Conservation (phyloP, 768 basidiomycete species). For the Auriculariales sp. region DNA sequence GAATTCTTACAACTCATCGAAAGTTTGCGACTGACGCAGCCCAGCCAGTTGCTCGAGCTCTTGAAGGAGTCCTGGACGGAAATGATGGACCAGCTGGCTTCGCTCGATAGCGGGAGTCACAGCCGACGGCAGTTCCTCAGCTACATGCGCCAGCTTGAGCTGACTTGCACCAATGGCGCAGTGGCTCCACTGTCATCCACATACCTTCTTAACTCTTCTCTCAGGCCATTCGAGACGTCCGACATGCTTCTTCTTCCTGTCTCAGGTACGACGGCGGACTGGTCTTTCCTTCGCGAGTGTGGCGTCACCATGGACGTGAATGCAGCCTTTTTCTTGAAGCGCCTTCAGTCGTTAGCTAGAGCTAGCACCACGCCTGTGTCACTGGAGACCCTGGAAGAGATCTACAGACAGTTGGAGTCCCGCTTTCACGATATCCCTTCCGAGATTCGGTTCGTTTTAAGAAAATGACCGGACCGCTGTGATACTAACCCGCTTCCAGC, state of each 20-base stretch:
- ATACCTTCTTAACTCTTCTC: no score
- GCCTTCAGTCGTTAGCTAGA: conserved; percentile 7
- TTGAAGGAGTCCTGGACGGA: no score
- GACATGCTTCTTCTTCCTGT: conserved; percentile 11
- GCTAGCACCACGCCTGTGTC: conserved; percentile 4
- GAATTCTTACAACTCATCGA: no score
- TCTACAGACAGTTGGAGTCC: conserved; percentile 12
- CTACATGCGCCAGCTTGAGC: no score
- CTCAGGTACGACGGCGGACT: conserved; percentile 7
- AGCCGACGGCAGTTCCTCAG: no score
- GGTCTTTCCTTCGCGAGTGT: conserved; percentile 10
- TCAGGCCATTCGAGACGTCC: no score
- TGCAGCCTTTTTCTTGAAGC: conserved; percentile 9
- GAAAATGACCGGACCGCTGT: background rate
- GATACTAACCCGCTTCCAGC: conserved; percentile 8
- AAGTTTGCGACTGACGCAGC: no score
- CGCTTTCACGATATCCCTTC: conserved; percentile 12
- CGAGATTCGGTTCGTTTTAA: conserved; percentile 9
- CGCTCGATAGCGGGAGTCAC: no score
- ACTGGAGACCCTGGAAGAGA: conserved; percentile 1
- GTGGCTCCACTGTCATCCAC: no score
- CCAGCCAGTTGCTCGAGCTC: no score
- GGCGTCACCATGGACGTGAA: conserved; percentile 10
- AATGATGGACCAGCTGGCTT: no score
- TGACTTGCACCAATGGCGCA: no score